Conservation (phyloP, 1,139 yeast species). For the Kodamaea ohmeri region DNA sequence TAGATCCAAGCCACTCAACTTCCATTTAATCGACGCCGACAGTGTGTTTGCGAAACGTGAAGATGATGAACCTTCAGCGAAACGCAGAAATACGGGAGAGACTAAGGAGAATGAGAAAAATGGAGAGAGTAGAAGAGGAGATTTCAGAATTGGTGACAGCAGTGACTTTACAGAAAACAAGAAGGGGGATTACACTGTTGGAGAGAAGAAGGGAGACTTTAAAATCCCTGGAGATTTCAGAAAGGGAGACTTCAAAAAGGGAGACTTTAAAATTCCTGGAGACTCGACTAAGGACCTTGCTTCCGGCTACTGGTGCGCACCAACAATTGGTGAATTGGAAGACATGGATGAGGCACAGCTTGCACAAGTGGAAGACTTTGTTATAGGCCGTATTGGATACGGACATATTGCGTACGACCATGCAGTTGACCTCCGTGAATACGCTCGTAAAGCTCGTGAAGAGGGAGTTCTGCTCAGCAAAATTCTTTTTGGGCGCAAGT, state of each 20-base stretch:
- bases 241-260: no score
- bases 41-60: constrained; percentile 37
- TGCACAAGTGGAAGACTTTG: constrained; percentile 59
- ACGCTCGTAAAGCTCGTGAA: constrained; percentile 28
- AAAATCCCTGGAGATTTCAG: no score
- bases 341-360: constrained; percentile 50
- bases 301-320: constrained; percentile 69
- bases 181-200: no score
- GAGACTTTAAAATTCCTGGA: no score
- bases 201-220: no score
- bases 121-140: not conserved
- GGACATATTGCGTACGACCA: constrained; percentile 73
- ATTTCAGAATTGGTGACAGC: no score
- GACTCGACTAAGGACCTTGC: no score
- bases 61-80: constrained; percentile 27
- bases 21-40: constrained; percentile 45
- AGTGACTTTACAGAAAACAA: no score
- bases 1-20: constrained; percentile 42
- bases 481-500: constrained; percentile 35
- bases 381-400: constrained; percentile 69
- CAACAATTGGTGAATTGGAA: constrained; percentile 56
- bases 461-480: constrained; percentile 27
- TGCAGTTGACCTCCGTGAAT: constrained; percentile 66
- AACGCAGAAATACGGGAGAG: constrained; percentile 18
- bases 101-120: constrained; percentile 9